phyloP scores from a whole-genome alignment of 176 grass and related monocot species.

The Ensete ventricosum region DNA sequence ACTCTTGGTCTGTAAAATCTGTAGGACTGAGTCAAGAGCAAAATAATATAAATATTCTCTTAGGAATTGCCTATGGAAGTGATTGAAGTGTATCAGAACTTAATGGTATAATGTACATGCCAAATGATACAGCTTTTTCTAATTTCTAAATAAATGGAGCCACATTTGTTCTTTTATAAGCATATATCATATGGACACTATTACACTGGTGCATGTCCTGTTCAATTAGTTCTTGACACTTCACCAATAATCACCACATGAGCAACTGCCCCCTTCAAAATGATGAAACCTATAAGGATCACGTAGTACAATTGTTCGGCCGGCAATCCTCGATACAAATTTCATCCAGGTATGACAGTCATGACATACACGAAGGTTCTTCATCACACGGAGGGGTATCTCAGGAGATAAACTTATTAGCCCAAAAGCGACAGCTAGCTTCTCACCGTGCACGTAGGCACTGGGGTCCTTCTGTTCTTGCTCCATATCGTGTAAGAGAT shows the following conservation, averaged over 20 bases:
- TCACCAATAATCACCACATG: slow-evolving; percentile 69
- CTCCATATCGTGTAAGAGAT: slow-evolving; percentile 50
- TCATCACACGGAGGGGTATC: slow-evolving; percentile 53
- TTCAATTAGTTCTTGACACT: slow-evolving; percentile 1
- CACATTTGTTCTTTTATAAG: too few relatives aligned
- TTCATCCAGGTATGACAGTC: slow-evolving; percentile 72
- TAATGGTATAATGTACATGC: too few relatives aligned
- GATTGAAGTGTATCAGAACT: too few relatives aligned
- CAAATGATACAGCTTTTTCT: too few relatives aligned
- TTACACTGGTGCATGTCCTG: too few relatives aligned
- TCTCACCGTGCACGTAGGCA: slow-evolving; percentile 50
- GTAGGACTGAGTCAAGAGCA: too few relatives aligned
- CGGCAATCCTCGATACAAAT: slow-evolving; percentile 29
- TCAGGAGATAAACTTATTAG: slow-evolving; percentile 26
- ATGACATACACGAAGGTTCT: slow-evolving; percentile 58
- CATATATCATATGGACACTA: too few relatives aligned
- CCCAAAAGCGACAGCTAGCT: slow-evolving; percentile 56
- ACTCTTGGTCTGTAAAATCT: too few relatives aligned
- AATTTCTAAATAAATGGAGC: too few relatives aligned
- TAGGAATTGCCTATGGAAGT: too few relatives aligned
- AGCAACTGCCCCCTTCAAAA: slow-evolving; percentile 51
- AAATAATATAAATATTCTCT: too few relatives aligned
- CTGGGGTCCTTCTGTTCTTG: slow-evolving; percentile 39
- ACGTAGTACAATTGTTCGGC: slow-evolving; percentile 48
- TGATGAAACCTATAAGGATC: slow-evolving; percentile 74